A percentile compares a stretch with the other conserved stretches of the same genome.
Conservation (phyloP, 768 basidiomycete genomes). For the Lactarius akahatsu region DNA sequence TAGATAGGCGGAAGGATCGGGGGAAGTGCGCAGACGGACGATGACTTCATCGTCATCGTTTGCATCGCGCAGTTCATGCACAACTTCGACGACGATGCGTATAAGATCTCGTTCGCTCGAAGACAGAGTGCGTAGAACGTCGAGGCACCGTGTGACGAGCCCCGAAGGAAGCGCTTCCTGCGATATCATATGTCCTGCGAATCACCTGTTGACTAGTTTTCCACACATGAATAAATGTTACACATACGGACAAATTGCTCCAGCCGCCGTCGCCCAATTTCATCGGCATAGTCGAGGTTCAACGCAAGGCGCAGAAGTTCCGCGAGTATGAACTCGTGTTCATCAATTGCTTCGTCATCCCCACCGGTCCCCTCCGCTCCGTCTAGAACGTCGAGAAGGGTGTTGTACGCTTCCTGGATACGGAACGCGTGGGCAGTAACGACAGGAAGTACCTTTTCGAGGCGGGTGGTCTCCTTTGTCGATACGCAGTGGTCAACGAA, state of each 20-base stretch:
- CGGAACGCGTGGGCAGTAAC: slow-evolving; percentile 78
- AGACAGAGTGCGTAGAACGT: slow-evolving; percentile 73
- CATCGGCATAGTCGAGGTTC: slow-evolving; percentile 87
- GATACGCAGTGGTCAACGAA: slow-evolving; percentile 76
- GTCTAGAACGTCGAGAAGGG: slow-evolving; percentile 47
- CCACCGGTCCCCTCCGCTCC: slow-evolving; percentile 40
- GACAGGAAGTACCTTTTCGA: slow-evolving; percentile 76
- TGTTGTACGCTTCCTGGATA: slow-evolving; percentile 71
- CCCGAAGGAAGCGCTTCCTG: slow-evolving; percentile 65
- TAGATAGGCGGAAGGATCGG: neutral
- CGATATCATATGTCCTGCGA: slow-evolving; percentile 75
- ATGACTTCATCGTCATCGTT: slow-evolving; percentile 42
- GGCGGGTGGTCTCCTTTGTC: slow-evolving; percentile 55
- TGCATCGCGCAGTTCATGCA: slow-evolving; percentile 72
- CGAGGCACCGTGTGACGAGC: slow-evolving; percentile 73
- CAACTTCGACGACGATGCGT: slow-evolving; percentile 82
- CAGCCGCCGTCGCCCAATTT: slow-evolving; percentile 87
- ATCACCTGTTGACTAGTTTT: slow-evolving; percentile 1
- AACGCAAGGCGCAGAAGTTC: slow-evolving; percentile 80
- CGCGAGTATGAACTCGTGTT: slow-evolving; percentile 66
- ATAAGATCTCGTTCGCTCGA: slow-evolving; percentile 81
- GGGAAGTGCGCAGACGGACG: slow-evolving; percentile 5
- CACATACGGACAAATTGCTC: slow-evolving; percentile 77
- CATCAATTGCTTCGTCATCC: slow-evolving; percentile 41
- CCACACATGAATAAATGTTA: neutral